phyloP scores from a whole-genome alignment of 768 basidiomycete genomes.

The Floccularia luteovirens region DNA sequence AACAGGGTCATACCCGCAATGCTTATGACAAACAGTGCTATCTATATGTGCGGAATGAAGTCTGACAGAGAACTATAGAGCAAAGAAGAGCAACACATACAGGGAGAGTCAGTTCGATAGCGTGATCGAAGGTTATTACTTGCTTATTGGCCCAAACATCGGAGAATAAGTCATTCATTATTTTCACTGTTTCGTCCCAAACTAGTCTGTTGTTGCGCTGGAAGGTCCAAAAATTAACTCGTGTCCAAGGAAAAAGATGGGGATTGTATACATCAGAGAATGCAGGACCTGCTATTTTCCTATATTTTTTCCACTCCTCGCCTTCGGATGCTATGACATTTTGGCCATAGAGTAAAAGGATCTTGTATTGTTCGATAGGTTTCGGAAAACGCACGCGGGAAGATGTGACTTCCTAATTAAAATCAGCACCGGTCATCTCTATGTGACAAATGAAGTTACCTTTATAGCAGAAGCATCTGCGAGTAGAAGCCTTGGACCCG shows the following conservation, averaged over 20 bases:
- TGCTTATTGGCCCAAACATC: constrained; percentile 30
- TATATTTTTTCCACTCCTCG: too few relatives aligned
- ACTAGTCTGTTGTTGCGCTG: constrained; percentile 29
- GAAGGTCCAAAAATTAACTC: too few relatives aligned
- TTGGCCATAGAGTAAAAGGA: constrained; percentile 39
- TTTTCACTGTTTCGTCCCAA: constrained; percentile 26
- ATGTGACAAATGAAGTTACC: constrained; percentile 7
- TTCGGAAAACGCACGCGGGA: constrained; percentile 47
- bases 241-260: constrained; percentile 3
- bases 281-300: constrained; percentile 48
- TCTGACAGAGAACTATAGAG: constrained; percentile 17
- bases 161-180: constrained; percentile 25
- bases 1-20: constrained; percentile 26
- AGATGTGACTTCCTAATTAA: constrained; percentile 30
- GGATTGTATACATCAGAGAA: constrained; percentile 42
- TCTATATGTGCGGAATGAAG: constrained; percentile 12
- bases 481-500: constrained; percentile 7
- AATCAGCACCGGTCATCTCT: neutral
- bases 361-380: constrained; percentile 31
- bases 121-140: constrained; percentile 27
- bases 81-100: constrained; percentile 14
- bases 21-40: constrained; percentile 35
- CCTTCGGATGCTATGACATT: constrained; percentile 56
- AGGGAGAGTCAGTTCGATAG: constrained; percentile 34
- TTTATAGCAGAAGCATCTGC: constrained; percentile 24